A percentile compares a stretch with the other conserved stretches of the same genome.
phyloP scores from a whole-genome alignment of 441 rosid genomes.

The Cnidoscolus chayamansa region DNA sequence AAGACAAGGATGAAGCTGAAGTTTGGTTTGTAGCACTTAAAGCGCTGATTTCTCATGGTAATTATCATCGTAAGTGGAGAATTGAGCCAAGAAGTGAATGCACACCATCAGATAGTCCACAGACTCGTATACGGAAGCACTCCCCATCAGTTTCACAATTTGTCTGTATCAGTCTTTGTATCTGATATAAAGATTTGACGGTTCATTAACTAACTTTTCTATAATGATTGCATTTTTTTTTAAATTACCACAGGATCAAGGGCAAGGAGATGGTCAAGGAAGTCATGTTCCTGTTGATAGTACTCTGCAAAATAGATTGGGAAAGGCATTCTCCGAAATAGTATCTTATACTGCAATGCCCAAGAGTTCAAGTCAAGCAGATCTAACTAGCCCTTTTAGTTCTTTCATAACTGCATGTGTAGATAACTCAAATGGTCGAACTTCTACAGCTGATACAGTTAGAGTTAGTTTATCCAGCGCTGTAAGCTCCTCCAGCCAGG shows the following conservation, averaged over 20 bases:
- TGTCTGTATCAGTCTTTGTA: slow-evolving; percentile 42
- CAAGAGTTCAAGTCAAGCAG: slow-evolving; percentile 40
- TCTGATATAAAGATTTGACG: slow-evolving; percentile 8
- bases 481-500: slow-evolving; percentile 71
- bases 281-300: slow-evolving; percentile 42
- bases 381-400: slow-evolving; percentile 32
- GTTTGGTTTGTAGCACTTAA: slow-evolving; percentile 81
- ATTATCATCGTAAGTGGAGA: slow-evolving; percentile 45
- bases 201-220: not conserved
- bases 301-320: slow-evolving; percentile 42
- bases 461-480: slow-evolving; percentile 72
- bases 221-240: slow-evolving; percentile 7
- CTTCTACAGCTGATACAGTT: slow-evolving; percentile 42
- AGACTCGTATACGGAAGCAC: slow-evolving; percentile 31
- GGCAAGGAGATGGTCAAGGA: slow-evolving; percentile 40
- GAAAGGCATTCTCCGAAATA: slow-evolving; percentile 59
- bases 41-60: slow-evolving; percentile 48
- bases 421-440: slow-evolving; percentile 42
- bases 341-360: slow-evolving; percentile 47
- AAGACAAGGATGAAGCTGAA: slow-evolving; percentile 97
- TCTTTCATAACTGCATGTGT: slow-evolving; percentile 30
- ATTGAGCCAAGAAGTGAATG: slow-evolving; percentile 43
- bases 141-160: slow-evolving; percentile 43
- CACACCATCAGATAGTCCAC: slow-evolving; percentile 49
- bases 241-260: slow-evolving; percentile 36